phyloP scores from a whole-genome alignment of 1,284 basidiomycete genomes.

The Sporisorium graminicola region DNA sequence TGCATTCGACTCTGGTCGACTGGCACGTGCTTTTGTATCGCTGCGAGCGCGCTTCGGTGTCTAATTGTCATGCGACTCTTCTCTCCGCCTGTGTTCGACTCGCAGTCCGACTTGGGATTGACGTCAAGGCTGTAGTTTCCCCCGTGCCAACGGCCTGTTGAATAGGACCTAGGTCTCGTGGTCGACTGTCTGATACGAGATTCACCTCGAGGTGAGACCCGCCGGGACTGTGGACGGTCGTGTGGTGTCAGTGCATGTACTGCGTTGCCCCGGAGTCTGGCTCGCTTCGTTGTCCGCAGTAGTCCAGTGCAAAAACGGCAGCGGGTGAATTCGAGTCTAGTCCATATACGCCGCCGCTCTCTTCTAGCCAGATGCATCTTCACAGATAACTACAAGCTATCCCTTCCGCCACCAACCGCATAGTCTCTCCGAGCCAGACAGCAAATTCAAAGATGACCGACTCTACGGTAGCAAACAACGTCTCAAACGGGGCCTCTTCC shows the following conservation, averaged over 20 bases:
- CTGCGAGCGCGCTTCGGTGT: neutral
- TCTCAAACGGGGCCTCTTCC: slow-evolving; percentile 4
- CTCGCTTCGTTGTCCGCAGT: too few species aligned
- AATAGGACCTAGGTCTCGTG: too few species aligned
- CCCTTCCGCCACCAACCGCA: neutral
- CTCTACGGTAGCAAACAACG: neutral
- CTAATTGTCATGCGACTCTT: neutral
- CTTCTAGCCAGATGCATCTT: neutral
- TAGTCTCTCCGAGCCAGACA: neutral
- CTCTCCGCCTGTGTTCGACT: neutral
- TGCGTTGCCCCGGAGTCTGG: too few species aligned
- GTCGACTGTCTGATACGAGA: too few species aligned
- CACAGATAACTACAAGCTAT: neutral
- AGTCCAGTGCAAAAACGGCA: too few species aligned
- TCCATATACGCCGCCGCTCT: too few species aligned
- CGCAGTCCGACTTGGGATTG: neutral
- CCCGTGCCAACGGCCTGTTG: too few species aligned
- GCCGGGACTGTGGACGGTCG: too few species aligned
- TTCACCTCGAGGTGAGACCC: too few species aligned
- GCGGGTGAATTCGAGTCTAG: too few species aligned
- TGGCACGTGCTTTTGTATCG: neutral
- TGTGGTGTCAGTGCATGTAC: too few species aligned
- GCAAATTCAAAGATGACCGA: slow-evolving; percentile 1
- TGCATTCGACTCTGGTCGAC: neutral
- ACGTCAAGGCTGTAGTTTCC: neutral